phyloP scores from a whole-genome alignment of 2,329 filamentous ascomycete genomes.

The Colletotrichum endophyticum region DNA sequence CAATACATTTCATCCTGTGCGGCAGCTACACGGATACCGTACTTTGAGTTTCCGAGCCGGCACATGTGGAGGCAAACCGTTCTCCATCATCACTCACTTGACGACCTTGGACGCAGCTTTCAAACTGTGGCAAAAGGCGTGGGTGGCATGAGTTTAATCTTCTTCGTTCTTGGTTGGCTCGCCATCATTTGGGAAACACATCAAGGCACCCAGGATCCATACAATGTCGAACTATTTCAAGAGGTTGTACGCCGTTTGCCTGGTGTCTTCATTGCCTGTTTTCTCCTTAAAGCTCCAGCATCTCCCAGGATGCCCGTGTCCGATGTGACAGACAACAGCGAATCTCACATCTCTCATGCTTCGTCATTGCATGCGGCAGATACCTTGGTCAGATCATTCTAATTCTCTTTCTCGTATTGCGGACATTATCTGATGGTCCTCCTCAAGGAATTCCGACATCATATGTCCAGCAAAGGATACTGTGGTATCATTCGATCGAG shows the following conservation, averaged over 20 bases:
- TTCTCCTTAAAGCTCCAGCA: neutral
- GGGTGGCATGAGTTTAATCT: neutral
- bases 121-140: neutral
- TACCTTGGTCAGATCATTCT: neutral
- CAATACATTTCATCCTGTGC: neutral
- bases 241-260: neutral
- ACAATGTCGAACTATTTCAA: neutral
- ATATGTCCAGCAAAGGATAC: neutral
- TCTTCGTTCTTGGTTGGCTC: neutral
- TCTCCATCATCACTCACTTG: neutral
- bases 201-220: neutral
- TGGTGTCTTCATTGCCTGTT: neutral
- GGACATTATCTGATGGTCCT: neutral
- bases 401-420: accelerated
- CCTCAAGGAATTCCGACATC: neutral
- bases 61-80: neutral
- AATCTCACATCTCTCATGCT: neutral
- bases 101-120: neutral
- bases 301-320: neutral
- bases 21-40: neutral
- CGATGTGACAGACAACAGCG: neutral
- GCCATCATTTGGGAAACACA: neutral
- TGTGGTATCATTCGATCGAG: neutral
- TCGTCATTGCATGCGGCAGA: neutral
- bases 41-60: neutral